Evolutionary conservation across 2,329 filamentous ascomycete species (phyloP), one percentile per base, ranked within the genome.

Genomic region (Cordyceps pruinosa): DNA sequence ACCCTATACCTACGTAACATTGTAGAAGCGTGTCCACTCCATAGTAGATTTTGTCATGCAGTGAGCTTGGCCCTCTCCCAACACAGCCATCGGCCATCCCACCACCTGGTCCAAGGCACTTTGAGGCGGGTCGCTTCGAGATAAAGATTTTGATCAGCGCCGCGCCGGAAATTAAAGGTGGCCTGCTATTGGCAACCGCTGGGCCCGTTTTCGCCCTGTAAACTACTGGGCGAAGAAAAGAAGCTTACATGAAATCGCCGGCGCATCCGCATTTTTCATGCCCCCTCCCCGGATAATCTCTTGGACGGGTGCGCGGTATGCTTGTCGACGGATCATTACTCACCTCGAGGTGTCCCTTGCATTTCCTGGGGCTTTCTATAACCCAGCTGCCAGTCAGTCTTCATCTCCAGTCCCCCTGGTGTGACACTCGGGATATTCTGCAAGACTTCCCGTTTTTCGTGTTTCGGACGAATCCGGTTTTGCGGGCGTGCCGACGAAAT

Each of bases 191-290:
- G 41, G 51, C 30, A 32, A 42, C 32, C 13, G 9, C 17, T 30
- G 44, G 44, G n/a, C 37, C 28, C 42, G 30, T 21, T 26, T 37
- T 17, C n/a, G 28, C 23, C 51, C 41, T 30, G 23, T 37, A 17
- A n/a, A 10, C 15, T 9, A 30, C 26, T 19, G 30, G 21, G 19
- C 19, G 9, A 15, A 52, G 19, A 44, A 45, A 37, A 37, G 28
- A 46, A 46, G 51, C 51, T 54, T 46, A 39, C 32, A 37, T 10
- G 39, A 19, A 53, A 54, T 54, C 41, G 19, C 15, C 21, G 41
- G 28, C 28, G 28, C 28, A 34, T 34, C 5, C 10, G n/a, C 26
- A 47, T 21, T 32, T n/a, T 47, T 47, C 26, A 47, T 32, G 28
- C 23, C 10, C n/a, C 8, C 17, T 25, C 8, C 9, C 47, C 47